A percentile compares a stretch with the other conserved stretches of the same genome.
These are phyloP conservation scores for Botryotinia calthae DNA, from an alignment of 2,329 filamentous ascomycete species.

Conservation along the genomic window DNA sequence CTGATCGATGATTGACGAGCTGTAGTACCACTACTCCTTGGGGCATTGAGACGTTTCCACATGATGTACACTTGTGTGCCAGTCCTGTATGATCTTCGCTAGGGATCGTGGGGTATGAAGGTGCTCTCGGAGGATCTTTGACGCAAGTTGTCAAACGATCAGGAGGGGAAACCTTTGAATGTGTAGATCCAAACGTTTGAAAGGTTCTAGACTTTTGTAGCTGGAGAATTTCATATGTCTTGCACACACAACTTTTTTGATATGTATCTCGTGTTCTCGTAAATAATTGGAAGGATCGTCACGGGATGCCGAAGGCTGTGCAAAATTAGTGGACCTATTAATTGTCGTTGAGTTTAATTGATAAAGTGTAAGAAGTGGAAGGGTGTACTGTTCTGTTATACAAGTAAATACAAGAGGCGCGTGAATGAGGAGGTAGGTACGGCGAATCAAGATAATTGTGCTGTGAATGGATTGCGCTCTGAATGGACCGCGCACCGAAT, in stretches of 20 bases:
- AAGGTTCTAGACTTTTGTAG: constrained; percentile 8
- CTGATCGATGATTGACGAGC: constrained; percentile 42
- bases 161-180: neutral
- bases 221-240: constrained; percentile 1
- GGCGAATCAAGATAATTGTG: neutral
- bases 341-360: neutral
- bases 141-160: neutral
- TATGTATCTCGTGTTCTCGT: constrained; percentile 22
- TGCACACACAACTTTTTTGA: neutral
- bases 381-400: neutral
- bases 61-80: constrained; percentile 40
- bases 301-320: constrained; percentile 19
- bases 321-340: neutral
- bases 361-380: neutral
- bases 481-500: neutral
- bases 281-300: constrained; percentile 16
- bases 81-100: constrained; percentile 29
- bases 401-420: constrained; percentile 1
- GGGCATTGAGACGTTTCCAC: constrained; percentile 52
- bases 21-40: constrained; percentile 36
- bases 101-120: constrained; percentile 12
- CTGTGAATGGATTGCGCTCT: neutral
- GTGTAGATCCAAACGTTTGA: neutral
- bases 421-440: no score
- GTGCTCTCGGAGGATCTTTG: constrained; percentile 7